Evolutionary conservation across 2,329 filamentous ascomycete species (phyloP).

Genomic region (Aspergillus neotritici): DNA sequence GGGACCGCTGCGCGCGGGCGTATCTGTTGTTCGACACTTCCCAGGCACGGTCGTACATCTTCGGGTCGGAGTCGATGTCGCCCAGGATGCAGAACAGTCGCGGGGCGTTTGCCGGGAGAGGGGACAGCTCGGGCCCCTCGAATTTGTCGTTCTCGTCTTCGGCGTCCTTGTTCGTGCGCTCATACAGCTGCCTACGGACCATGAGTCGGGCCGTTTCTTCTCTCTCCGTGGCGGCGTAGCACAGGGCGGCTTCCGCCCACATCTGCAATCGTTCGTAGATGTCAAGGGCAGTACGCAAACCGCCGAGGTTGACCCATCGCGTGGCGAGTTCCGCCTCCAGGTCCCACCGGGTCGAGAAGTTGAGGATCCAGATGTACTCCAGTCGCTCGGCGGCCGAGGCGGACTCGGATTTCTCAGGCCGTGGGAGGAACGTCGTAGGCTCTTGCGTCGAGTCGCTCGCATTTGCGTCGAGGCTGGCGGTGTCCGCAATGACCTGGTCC

Average conservation of each 20-base stretch:
- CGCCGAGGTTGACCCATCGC: constrained; percentile 86
- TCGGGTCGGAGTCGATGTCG: constrained; percentile 70
- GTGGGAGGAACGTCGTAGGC: constrained; percentile 74
- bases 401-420: constrained; percentile 67
- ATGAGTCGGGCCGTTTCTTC: constrained; percentile 78
- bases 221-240: constrained; percentile 69
- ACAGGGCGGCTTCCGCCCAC: constrained; percentile 92
- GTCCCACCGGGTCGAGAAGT: constrained; percentile 84
- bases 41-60: constrained; percentile 82
- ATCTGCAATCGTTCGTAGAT: constrained; percentile 91
- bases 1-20: constrained; percentile 77
- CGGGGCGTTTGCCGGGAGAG: constrained; percentile 74
- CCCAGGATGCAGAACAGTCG: constrained; percentile 89
- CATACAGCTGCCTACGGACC: constrained; percentile 72
- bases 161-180: constrained; percentile 47
- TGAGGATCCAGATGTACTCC: constrained; percentile 75
- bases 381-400: constrained; percentile 68
- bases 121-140: constrained; percentile 64
- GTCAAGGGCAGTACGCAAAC: constrained; percentile 80
- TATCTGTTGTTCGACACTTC: constrained; percentile 74
- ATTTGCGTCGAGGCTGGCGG: constrained; percentile 44
- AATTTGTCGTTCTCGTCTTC: constrained; percentile 51
- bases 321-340: constrained; percentile 88
- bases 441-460: constrained; percentile 36
- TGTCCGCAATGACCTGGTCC: constrained; percentile 90